phyloP scores from a whole-genome alignment of 2,329 filamentous ascomycete species.

The Aspergillus sp. region DNA sequence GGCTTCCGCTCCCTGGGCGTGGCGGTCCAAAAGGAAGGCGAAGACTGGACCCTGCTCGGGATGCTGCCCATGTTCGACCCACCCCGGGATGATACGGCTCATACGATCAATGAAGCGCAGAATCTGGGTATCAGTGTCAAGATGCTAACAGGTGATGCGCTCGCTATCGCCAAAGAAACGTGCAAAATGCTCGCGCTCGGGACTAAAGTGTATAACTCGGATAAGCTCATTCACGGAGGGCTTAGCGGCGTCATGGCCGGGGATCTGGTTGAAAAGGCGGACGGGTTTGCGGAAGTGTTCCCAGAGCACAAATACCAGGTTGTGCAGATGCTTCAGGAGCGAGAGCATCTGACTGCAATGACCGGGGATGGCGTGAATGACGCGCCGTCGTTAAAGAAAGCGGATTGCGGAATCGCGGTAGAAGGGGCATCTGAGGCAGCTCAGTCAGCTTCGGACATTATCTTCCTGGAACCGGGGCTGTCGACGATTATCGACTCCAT shows the following conservation, averaged over 20 bases:
- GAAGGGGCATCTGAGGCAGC: constrained; percentile 64
- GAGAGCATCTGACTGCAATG: constrained; percentile 64
- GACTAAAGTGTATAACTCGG: constrained; percentile 72
- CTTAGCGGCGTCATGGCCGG: constrained; percentile 63
- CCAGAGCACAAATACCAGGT: constrained; percentile 69
- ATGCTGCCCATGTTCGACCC: constrained; percentile 76
- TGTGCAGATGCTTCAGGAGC: constrained; percentile 65
- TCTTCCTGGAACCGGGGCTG: constrained; percentile 63
- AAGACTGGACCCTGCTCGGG: constrained; percentile 63
- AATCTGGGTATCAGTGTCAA: constrained; percentile 68
- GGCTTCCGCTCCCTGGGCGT: constrained; percentile 73
- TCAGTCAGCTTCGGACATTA: constrained; percentile 63
- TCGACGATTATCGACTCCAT: constrained; percentile 64
- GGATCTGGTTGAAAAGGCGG: constrained; percentile 65
- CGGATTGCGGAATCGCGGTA: constrained; percentile 64
- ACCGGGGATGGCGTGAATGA: constrained; percentile 69
- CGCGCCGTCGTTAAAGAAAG: constrained; percentile 63
- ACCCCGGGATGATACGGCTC: constrained; percentile 67
- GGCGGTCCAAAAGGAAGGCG: constrained; percentile 66
- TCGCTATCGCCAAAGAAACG: constrained; percentile 71
- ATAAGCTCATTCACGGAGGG: constrained; percentile 66
- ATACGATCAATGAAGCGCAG: constrained; percentile 67
- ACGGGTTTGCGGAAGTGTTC: constrained; percentile 66
- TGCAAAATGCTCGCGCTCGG: constrained; percentile 72
- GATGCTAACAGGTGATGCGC: constrained; percentile 73